A percentile compares a stretch with the other conserved stretches of the same genome.
Evolutionary conservation across 352 stramenopile genomes (phyloP).

Genomic region (Phytophthora foliorum): DNA sequence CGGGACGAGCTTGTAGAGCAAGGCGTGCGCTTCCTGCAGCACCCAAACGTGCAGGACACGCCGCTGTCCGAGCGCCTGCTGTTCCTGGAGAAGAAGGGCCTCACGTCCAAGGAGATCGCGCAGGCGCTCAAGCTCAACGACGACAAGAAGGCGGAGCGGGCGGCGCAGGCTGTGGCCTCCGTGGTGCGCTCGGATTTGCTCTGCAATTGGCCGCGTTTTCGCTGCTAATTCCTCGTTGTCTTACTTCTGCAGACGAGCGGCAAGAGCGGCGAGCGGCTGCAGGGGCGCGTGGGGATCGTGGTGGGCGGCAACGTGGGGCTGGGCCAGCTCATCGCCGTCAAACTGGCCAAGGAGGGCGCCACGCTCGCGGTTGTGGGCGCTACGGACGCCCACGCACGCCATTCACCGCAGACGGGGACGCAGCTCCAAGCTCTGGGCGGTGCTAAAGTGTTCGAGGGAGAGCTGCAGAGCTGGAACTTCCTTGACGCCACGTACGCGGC

Average conservation of each 20-base stretch:
- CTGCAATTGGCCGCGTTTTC: neutral
- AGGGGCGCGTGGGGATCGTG: conserved; percentile 66
- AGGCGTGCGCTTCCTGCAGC: conserved; percentile 82
- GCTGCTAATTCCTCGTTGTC: conserved; percentile 13
- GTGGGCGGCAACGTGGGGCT: conserved; percentile 69
- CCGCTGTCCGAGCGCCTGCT: conserved; percentile 74
- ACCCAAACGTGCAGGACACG: conserved; percentile 81
- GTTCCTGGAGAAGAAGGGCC: conserved; percentile 84
- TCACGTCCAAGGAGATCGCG: conserved; percentile 76
- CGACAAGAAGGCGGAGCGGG: conserved; percentile 59
- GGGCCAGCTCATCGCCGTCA: conserved; percentile 70
- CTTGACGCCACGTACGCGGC: conserved; percentile 53
- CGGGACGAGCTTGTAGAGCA: conserved; percentile 74
- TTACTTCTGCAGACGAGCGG: conserved; percentile 52
- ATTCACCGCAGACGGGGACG: conserved; percentile 31
- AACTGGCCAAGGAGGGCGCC: conserved; percentile 70
- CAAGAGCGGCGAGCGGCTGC: conserved; percentile 62
- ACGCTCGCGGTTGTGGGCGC: conserved; percentile 62
- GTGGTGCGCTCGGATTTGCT: conserved; percentile 43
- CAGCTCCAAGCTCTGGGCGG: conserved; percentile 46
- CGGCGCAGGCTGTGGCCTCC: conserved; percentile 66
- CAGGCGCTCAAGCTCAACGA: conserved; percentile 74
- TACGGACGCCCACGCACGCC: conserved; percentile 28
- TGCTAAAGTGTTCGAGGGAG: conserved; percentile 52
- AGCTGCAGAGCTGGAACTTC: conserved; percentile 63